Percentiles rank a stretch among this genome's conserved stretches.
Evolutionary conservation across 2,329 filamentous ascomycete species (phyloP).

Genomic region (Colletotrichum limetticola): DNA sequence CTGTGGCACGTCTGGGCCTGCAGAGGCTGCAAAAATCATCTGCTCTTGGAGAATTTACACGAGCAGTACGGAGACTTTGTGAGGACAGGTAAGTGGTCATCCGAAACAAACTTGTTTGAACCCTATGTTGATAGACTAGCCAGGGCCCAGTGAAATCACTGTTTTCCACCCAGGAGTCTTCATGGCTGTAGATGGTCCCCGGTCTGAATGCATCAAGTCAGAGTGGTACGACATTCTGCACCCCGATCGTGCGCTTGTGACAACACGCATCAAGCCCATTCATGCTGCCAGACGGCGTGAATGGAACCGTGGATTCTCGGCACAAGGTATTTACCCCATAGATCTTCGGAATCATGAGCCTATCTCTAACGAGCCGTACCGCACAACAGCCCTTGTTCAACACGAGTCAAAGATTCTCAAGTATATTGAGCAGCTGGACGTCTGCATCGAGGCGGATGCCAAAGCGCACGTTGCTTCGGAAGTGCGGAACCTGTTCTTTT

Average conservation of each 20-base stretch:
- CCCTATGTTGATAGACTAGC: neutral
- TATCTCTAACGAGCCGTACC: constrained; percentile 20
- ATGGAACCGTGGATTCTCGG: constrained; percentile 39
- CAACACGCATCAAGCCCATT: constrained; percentile 37
- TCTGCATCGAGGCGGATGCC: constrained; percentile 35
- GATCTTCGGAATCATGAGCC: constrained; percentile 2
- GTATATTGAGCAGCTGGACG: constrained; percentile 36
- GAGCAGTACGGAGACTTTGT: constrained; percentile 41
- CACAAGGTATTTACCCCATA: constrained; percentile 34
- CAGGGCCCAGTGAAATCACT: constrained; percentile 39
- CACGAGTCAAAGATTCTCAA: constrained; percentile 36
- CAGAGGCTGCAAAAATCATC: constrained; percentile 39
- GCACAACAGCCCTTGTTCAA: constrained; percentile 30
- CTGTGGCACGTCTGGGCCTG: constrained; percentile 46
- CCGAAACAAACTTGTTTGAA: neutral
- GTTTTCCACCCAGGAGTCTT: constrained; percentile 41
- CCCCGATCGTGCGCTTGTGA: constrained; percentile 36
- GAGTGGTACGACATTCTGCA: constrained; percentile 42
- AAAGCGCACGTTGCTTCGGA: constrained; percentile 28
- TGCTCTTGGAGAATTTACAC: constrained; percentile 37
- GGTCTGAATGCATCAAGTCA: constrained; percentile 39
- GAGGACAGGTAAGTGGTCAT: constrained; percentile 36
- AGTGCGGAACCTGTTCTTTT: constrained; percentile 39
- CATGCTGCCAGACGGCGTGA: constrained; percentile 38
- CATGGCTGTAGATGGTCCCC: constrained; percentile 39